Evolutionary conservation across 768 basidiomycete species (phyloP), one percentile per base, ranked within the genome.

Genomic region (Russula sp.): DNA sequence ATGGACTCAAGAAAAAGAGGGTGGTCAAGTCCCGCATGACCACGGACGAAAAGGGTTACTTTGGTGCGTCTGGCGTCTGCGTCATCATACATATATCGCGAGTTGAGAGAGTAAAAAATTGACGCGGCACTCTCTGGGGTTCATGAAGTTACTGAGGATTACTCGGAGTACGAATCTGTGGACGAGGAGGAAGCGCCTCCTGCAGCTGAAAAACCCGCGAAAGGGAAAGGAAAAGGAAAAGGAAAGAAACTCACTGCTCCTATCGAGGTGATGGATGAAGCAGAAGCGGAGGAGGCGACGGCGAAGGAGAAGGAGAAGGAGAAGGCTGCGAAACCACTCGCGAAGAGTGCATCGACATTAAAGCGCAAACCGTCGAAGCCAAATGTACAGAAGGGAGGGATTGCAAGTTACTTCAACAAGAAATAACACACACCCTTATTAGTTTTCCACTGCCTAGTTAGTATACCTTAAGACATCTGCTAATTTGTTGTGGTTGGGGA

Each of bases 81-180:
- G 58, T 44, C 18, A 32, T 5, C 38, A 26, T 5, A 20, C 55
- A 5, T 56, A 18, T 59, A 34, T 34, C 59, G 59, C 8, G 14
- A 36, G 11, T 22, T 16, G 40, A 2, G 18, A n/a, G n/a, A n/a
- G n/a, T n/a, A n/a, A 30, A 30, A 30, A 30, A 55, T 38, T 58
- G 20, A 10, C 30, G 20, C 28, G 16, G 42, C n/a, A n/a, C n/a
- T 64, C 38, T 26, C 68, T 59, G 53, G 11, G 63, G 52, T 28
- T 2, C 46, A 56, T 36, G 0, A 67, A 92, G 91, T 83, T 18
- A 86, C 81, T 42, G 87, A 90, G 71, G 91, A 92, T 71, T 88
- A 89, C 71, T 89, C 89, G 8, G 84, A 84, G 20, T 92, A 89
- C 71, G 90, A 93, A 74, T 90, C 89, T 10, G 87, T 88, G 9